Evolutionary conservation across 2,329 filamentous ascomycete genomes (phyloP).

Genomic region (Chaetoscypha palmicola): DNA sequence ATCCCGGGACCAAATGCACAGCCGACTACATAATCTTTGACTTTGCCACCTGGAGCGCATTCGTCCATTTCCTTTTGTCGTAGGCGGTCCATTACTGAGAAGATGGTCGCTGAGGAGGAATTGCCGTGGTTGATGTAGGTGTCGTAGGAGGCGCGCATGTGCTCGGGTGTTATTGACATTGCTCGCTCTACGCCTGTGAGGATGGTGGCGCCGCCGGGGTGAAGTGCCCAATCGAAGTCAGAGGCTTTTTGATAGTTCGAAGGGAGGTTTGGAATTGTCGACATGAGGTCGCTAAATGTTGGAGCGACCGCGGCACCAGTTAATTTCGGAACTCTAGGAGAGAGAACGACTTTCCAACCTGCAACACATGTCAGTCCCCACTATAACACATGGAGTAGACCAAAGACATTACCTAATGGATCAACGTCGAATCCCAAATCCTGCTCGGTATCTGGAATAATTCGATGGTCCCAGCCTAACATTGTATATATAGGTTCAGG

Average conservation of each 20-base stretch:
- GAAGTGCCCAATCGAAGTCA: constrained; percentile 68
- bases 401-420: constrained; percentile 42
- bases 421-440: constrained; percentile 62
- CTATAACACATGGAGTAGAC: background rate
- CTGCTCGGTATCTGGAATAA: constrained; percentile 53
- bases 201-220: constrained; percentile 62
- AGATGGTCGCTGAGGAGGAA: constrained; percentile 61
- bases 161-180: constrained; percentile 52
- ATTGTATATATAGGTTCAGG: constrained; percentile 46
- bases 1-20: constrained; percentile 67
- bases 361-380: too few species aligned
- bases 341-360: constrained; percentile 62
- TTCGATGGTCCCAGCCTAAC: constrained; percentile 57
- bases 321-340: constrained; percentile 52
- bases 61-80: constrained; percentile 54
- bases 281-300: constrained; percentile 48
- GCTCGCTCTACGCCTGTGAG: constrained; percentile 54
- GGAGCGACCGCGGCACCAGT: constrained; percentile 44
- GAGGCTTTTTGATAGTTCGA: constrained; percentile 38
- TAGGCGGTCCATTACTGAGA: constrained; percentile 58
- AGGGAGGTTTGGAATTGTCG: constrained; percentile 40
- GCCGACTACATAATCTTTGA: constrained; percentile 54
- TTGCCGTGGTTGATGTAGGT: constrained; percentile 64
- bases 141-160: constrained; percentile 63
- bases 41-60: constrained; percentile 42